These are phyloP conservation scores for Leishmania turanica DNA, from an alignment of 208 protist genomes.

Conservation along the genomic window DNA sequence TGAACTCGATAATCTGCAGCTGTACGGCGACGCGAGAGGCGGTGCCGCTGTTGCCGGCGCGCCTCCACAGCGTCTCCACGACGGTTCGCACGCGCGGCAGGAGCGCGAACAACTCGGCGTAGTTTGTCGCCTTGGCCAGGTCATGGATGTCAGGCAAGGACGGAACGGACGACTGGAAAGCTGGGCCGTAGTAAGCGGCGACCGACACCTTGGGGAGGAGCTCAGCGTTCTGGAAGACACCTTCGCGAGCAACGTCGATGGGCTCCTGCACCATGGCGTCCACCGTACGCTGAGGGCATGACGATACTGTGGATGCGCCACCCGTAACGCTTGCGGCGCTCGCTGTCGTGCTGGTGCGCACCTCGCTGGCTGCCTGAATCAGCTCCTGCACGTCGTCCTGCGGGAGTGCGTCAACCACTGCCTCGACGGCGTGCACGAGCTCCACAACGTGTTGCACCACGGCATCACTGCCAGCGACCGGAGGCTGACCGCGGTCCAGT, in stretches of 20 bases:
- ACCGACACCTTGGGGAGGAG: constrained; percentile 44
- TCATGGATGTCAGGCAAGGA: constrained; percentile 33
- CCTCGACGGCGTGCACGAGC: constrained; percentile 44
- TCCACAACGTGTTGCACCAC: constrained; percentile 38
- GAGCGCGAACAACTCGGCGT: constrained; percentile 30
- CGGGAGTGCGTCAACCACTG: constrained; percentile 43
- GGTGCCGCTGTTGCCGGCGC: constrained; percentile 62
- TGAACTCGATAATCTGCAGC: constrained; percentile 76
- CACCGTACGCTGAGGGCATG: neutral
- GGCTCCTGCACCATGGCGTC: constrained; percentile 21
- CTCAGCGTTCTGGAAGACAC: constrained; percentile 41
- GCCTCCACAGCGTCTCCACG: constrained; percentile 48
- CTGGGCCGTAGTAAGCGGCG: constrained; percentile 44
- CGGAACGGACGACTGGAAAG: constrained; percentile 33
- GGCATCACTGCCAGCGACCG: constrained; percentile 10
- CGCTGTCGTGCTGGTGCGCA: constrained; percentile 14
- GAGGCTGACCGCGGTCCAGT: constrained; percentile 18
- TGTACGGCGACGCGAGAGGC: constrained; percentile 74
- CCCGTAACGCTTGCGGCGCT: neutral
- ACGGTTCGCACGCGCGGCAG: constrained; percentile 23
- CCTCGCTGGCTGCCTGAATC: constrained; percentile 15
- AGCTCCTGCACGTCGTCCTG: constrained; percentile 37
- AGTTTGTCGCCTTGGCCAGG: constrained; percentile 26
- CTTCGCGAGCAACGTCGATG: constrained; percentile 12
- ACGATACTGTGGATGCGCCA: neutral